Conservation (phyloP, 495 filamentous ascomycete genomes). For the Xanthoparmelia taractica region DNA sequence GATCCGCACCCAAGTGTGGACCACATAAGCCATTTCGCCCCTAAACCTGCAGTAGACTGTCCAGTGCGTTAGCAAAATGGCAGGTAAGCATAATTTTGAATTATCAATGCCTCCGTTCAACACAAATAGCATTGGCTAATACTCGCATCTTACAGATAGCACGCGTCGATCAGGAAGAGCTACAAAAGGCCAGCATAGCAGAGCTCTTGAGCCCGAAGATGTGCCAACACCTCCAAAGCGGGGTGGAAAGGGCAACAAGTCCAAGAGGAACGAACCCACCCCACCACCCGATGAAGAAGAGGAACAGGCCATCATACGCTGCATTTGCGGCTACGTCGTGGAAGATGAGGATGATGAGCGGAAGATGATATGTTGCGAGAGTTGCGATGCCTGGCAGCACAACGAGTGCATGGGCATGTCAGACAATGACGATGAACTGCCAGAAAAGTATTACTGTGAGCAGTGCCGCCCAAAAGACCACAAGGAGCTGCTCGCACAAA, state of each 20-base stretch:
- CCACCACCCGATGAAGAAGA: constrained; percentile 56
- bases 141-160: constrained; percentile 10
- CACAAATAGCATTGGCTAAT: not conserved
- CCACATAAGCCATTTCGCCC: constrained; percentile 20
- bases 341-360: constrained; percentile 74
- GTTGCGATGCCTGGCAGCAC: constrained; percentile 90
- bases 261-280: constrained; percentile 42
- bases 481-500: constrained; percentile 60
- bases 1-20: constrained; percentile 18
- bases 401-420: constrained; percentile 88
- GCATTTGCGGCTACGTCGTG: constrained; percentile 81
- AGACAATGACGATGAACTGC: constrained; percentile 64
- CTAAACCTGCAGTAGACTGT: constrained; percentile 19
- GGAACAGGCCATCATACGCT: constrained; percentile 73
- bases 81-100: constrained; percentile 21
- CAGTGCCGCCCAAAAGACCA: constrained; percentile 79
- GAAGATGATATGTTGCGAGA: constrained; percentile 87
- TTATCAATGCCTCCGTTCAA: constrained; percentile 5
- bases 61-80: constrained; percentile 16
- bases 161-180: constrained; percentile 80
- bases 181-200: constrained; percentile 90
- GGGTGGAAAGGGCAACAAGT: constrained; percentile 53
- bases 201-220: constrained; percentile 62
- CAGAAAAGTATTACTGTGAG: constrained; percentile 83
- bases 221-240: constrained; percentile 48